Conservation (phyloP, 2,329 filamentous ascomycete genomes). For the Fonsecaea monophora region DNA sequence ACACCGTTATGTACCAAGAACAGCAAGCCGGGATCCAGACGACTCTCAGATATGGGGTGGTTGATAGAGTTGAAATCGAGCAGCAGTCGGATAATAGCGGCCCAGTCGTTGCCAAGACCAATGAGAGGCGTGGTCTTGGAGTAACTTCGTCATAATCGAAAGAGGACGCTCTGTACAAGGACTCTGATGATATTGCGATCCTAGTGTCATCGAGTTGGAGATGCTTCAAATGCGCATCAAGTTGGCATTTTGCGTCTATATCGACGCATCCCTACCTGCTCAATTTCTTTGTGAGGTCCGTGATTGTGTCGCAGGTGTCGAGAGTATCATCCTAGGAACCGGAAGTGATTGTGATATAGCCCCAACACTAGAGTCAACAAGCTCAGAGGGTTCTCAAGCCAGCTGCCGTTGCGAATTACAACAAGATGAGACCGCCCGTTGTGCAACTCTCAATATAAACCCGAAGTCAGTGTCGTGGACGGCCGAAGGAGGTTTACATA, state of each 20-base stretch:
- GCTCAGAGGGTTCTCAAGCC: too few species aligned
- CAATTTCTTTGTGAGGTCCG: background rate
- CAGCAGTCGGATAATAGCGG: background rate
- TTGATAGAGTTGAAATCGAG: background rate
- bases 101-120: background rate
- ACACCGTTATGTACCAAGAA: background rate
- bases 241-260: background rate
- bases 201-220: background rate
- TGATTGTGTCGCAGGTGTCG: background rate
- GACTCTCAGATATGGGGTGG: background rate
- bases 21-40: background rate
- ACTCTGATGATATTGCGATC: background rate
- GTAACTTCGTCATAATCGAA: background rate
- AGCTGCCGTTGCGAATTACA: background rate
- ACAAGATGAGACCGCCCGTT: background rate
- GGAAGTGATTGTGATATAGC: too few species aligned
- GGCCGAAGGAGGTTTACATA: background rate
- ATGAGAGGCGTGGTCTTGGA: background rate
- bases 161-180: background rate
- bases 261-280: background rate
- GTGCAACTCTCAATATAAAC: background rate
- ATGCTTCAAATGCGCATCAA: background rate
- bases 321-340: too few species aligned
- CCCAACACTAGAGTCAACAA: too few species aligned
- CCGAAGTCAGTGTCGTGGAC: background rate